phyloP scores from a whole-genome alignment of 192 early-diverging fungal species.

The Entophlyctis luteolus region DNA sequence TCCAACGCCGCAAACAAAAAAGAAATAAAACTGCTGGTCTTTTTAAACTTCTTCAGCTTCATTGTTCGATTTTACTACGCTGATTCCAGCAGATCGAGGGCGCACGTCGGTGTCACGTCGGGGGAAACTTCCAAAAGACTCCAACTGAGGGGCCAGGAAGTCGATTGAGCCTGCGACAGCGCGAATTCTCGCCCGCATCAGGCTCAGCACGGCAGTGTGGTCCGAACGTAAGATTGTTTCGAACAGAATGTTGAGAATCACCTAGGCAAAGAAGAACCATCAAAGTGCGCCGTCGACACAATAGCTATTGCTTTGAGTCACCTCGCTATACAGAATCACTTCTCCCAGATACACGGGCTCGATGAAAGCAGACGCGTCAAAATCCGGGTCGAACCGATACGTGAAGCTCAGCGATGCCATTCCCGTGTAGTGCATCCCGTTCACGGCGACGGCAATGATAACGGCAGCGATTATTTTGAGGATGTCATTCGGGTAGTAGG shows the following conservation, averaged over 20 bases:
- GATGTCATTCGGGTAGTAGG: neutral
- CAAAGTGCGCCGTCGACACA: neutral
- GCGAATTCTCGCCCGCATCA: neutral
- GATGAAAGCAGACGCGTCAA: neutral
- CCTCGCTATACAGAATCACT: slow-evolving; percentile 20
- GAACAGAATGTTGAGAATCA: slow-evolving; percentile 6
- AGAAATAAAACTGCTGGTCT: too few relatives aligned
- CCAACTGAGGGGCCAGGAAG: too few relatives aligned
- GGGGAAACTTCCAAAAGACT: too few relatives aligned
- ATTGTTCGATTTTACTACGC: too few relatives aligned
- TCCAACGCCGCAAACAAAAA: too few relatives aligned
- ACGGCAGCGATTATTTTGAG: neutral
- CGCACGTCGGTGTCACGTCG: too few relatives aligned
- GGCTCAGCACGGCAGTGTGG: slow-evolving; percentile 4
- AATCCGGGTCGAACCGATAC: neutral
- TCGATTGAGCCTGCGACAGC: too few relatives aligned
- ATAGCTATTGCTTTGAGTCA: too few relatives aligned
- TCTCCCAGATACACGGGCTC: neutral
- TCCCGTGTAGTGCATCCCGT: slow-evolving; percentile 18
- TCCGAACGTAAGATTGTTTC: slow-evolving; percentile 6
- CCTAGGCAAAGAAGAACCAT: neutral
- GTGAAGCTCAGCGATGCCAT: neutral
- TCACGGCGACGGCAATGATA: slow-evolving; percentile 9
- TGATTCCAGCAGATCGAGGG: too few relatives aligned
- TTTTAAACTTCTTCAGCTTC: too few relatives aligned